Conservation (phyloP, 306 rosid genomes). For the Herpetospermum pedunculosum region DNA sequence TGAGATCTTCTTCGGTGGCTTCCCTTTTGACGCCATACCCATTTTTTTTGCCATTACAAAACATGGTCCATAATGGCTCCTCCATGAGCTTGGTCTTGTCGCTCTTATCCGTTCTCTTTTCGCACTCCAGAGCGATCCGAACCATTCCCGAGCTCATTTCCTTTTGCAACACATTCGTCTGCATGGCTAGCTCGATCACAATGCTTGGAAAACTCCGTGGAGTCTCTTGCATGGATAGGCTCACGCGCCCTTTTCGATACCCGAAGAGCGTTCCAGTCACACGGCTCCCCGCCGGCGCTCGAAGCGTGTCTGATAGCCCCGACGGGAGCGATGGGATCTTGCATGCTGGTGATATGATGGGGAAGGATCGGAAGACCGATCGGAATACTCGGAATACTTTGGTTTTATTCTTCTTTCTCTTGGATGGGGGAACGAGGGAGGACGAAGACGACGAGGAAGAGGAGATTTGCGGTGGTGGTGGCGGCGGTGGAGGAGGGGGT, state of each 20-base stretch:
- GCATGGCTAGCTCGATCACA: slow-evolving; percentile 61
- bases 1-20: slow-evolving; percentile 47
- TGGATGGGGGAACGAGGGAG: slow-evolving; percentile 52
- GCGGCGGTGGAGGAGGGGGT: neutral
- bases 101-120: slow-evolving; percentile 45
- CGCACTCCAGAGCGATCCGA: slow-evolving; percentile 69
- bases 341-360: slow-evolving; percentile 55
- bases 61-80: slow-evolving; percentile 67
- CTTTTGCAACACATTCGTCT: slow-evolving; percentile 40
- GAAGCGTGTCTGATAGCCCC: slow-evolving; percentile 9
- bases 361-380: slow-evolving; percentile 60
- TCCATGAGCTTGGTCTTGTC: slow-evolving; percentile 38
- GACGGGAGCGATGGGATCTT: slow-evolving; percentile 32
- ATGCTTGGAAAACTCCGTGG: slow-evolving; percentile 36
- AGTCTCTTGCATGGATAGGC: slow-evolving; percentile 51
- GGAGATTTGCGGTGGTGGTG: slow-evolving; percentile 20
- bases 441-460: neutral
- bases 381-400: slow-evolving; percentile 42
- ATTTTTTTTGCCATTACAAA: slow-evolving; percentile 60
- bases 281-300: slow-evolving; percentile 3
- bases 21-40: slow-evolving; percentile 69
- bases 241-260: slow-evolving; percentile 52
- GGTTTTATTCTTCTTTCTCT: slow-evolving; percentile 24
- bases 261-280: slow-evolving; percentile 64
- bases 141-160: slow-evolving; percentile 69